Evolutionary conservation across 768 basidiomycete genomes (phyloP), one percentile per base, ranked within the genome.

Genomic region (Scleroderma citrinum): DNA sequence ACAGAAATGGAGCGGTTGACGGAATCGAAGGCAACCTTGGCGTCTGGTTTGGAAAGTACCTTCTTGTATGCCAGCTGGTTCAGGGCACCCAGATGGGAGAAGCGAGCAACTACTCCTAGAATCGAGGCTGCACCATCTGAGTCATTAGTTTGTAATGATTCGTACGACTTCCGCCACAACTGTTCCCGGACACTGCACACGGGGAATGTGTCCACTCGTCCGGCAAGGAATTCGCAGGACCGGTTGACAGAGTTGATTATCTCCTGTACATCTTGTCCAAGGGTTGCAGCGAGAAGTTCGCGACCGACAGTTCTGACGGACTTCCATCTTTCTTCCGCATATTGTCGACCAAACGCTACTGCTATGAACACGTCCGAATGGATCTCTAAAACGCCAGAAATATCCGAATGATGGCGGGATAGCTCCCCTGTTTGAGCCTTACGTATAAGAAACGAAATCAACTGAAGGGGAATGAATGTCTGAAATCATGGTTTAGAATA

Each of bases 101-200:
- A 74, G 24, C 72, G 71, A 2, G 86, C 73, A 7, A 87, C 67
- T 2, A 81, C 69, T 26, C 72, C 66, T 34, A 93, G 67, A 24
- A 93, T 63, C 32, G 76, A 70, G 10, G 76, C 75, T 20, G 85
- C 71, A 1, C 76, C 86, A 29, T 78, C 72, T 7, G 69, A 60
- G 59, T 93, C 88, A 35, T 69, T 69, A 17, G 77, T 72, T 39
- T 77, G 74, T 4, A 92, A 62, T 6, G 71, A 69, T 8, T 77
- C 72, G 57, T 87, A 93, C 3, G 80, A 68, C 54, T 74, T 76
- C 46, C 66, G 70, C 94, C 94, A 97, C 29, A 90, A 64, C 39
- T 76, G 76, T 40, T 75, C 72, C 43, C 76, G 77, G 41, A 86
- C 67, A 20, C 64, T 57, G 44, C 75, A 64, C 10, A 59, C 57